Evolutionary conservation across 2,329 filamentous ascomycete genomes (phyloP).

Genomic region (Macrophomina tecta): DNA sequence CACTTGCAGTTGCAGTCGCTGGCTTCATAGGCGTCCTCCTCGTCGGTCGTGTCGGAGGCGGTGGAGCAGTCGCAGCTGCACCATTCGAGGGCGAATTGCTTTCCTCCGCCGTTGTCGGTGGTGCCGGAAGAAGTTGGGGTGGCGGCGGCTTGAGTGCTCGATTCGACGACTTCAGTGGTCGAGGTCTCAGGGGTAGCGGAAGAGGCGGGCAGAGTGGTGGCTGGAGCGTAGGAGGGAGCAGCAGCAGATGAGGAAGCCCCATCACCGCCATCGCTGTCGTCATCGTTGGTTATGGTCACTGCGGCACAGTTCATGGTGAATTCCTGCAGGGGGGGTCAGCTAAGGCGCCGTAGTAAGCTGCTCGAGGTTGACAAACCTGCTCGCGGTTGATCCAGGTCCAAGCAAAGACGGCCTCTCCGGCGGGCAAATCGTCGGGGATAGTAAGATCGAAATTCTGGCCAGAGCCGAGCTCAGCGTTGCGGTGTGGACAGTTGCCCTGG

Average conservation of each 20-base stretch:
- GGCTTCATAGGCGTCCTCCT: conserved; percentile 23
- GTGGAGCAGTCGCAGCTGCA: conserved; percentile 24
- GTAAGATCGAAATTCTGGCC: conserved; percentile 54
- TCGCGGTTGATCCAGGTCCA: conserved; percentile 59
- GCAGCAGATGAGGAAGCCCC: neutral
- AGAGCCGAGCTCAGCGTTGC: conserved; percentile 42
- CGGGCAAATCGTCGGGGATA: conserved; percentile 51
- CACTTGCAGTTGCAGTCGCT: conserved; percentile 21
- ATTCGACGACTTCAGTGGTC: neutral
- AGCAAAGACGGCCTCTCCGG: conserved; percentile 51
- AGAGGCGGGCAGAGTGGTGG: neutral
- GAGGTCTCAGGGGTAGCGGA: neutral
- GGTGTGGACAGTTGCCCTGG: conserved; percentile 56
- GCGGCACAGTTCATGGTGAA: conserved; percentile 54
- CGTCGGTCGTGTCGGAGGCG: neutral
- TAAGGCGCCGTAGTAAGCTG: conserved; percentile 29
- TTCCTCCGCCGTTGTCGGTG: conserved; percentile 24
- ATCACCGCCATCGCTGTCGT: neutral
- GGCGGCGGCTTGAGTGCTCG: conserved; percentile 1
- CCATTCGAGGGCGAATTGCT: conserved; percentile 25
- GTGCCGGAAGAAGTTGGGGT: conserved; percentile 28
- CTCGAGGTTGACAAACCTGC: conserved; percentile 36
- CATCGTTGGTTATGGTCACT: conserved; percentile 47
- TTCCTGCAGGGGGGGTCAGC: conserved; percentile 34
- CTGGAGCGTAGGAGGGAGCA: neutral